Percentiles rank a stretch among this genome's conserved stretches.
Conservation (phyloP, 2,329 filamentous ascomycete species). For the Gliomastix tumulicola region DNA sequence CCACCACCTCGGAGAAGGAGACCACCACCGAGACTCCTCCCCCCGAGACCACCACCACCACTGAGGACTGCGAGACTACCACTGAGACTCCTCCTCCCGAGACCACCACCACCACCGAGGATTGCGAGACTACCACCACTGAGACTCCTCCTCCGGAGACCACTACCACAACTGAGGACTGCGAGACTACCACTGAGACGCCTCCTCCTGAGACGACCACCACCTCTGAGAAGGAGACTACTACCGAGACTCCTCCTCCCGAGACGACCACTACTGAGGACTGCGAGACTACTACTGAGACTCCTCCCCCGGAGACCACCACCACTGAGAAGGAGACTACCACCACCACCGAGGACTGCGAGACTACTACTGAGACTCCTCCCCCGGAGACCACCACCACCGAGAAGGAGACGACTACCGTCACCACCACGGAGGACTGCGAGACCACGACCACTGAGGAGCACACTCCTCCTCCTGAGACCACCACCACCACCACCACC, state of each 20-base stretch:
- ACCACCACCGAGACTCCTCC: constrained; percentile 7
- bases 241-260: not conserved
- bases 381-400: not conserved
- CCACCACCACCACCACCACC: not conserved
- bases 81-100: constrained; percentile 3
- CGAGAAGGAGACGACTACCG: not conserved
- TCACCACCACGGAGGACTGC: constrained; percentile 8
- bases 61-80: not conserved
- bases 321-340: constrained; percentile 8
- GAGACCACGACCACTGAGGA: constrained; percentile 15
- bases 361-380: constrained; percentile 14
- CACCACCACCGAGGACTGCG: constrained; percentile 10
- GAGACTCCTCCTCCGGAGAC: constrained; percentile 5
- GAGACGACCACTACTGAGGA: constrained; percentile 2
- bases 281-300: constrained; percentile 18
- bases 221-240: no score
- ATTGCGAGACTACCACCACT: constrained; percentile 3
- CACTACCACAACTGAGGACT: constrained; percentile 2
- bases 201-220: constrained; percentile 2
- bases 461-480: not conserved
- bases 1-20: constrained; percentile 2
- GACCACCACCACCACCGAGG: constrained; percentile 2
- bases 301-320: constrained; percentile 8
- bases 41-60: no score
- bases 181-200: constrained; percentile 1